Evolutionary conservation across 805 yeast species (phyloP), one percentile per base, ranked within the genome.

Genomic region (Metschnikowia gelsemii): DNA sequence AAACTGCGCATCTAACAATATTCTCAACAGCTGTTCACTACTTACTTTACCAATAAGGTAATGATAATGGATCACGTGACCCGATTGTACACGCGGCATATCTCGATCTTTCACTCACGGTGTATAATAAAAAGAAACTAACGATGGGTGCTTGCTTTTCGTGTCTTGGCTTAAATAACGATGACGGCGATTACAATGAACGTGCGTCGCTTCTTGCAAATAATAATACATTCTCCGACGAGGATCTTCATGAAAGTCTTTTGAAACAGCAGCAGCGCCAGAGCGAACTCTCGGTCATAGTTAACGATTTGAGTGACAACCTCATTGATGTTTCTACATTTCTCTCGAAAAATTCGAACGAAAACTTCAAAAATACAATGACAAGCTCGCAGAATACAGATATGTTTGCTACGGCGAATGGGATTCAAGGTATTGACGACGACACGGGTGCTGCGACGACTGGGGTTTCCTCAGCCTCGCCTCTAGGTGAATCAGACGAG

Each of bases 141-240:
- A 26, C 26, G 16, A 75, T 75, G 80, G 80, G 80, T 26, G 47
- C 62, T 38, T 75, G 79, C 52, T 58, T 73, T 29, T 75, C 79
- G 13, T 75, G 79, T 49, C 59, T 75, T 13, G 50, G 60, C 29
- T 57, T 61, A 4, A 43, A 35, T 25, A 62, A 58, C 13, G 68
- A 60, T 14, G 68, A 64, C 32, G 73, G 61, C 22, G 70, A 66
- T 18, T 45, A 46, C 39, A 62, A 68, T 41, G 78, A 73, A 45
- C 64, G 68, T 32, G 46, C 75, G 12, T 66, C 73, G 16, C 46
- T 65, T 7, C 52, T 66, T 20, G 51, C 58, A 28, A 55, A 56
- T 49, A 60, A 50, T 36, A 56, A 52, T 29, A 26, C 49, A n/a
- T 56, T 57, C 46, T 51, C 62, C 21, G 67, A 62, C 51, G 63